phyloP scores from a whole-genome alignment of 768 basidiomycete genomes.

The Tulasnella sp. region DNA sequence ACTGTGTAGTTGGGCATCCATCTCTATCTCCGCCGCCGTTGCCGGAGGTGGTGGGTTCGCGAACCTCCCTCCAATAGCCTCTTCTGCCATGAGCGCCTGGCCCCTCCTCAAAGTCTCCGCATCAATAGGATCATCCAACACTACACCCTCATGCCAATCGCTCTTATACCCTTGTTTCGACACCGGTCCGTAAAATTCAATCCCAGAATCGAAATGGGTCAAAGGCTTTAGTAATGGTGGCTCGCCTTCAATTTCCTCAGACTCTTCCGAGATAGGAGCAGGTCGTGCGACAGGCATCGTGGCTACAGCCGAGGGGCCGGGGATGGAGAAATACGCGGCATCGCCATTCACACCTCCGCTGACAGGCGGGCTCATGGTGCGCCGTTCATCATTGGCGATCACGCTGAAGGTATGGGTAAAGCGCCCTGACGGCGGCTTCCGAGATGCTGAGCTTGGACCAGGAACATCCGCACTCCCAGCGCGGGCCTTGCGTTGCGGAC shows the following conservation, averaged over 20 bases:
- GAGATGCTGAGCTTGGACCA: neutral
- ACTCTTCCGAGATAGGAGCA: neutral
- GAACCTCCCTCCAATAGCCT: neutral
- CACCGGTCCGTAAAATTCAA: slow-evolving; percentile 3
- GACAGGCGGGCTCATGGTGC: neutral
- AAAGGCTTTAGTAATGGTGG: neutral
- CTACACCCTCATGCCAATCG: slow-evolving; percentile 12
- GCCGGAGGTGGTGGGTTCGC: neutral
- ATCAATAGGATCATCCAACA: slow-evolving; percentile 13
- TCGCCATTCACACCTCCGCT: neutral
- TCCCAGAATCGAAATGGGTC: slow-evolving; percentile 10
- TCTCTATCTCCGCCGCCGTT: neutral
- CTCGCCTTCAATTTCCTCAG: neutral
- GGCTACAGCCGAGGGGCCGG: neutral
- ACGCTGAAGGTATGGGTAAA: neutral
- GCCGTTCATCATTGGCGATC: neutral
- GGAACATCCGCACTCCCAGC: neutral
- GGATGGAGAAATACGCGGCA: neutral
- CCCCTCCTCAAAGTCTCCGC: slow-evolving; percentile 1
- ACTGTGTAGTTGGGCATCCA: too few species aligned
- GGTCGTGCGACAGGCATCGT: neutral
- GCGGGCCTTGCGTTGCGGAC: neutral
- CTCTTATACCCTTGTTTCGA: slow-evolving; percentile 4
- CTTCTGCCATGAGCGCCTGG: neutral
- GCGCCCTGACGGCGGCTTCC: neutral